Conservation (phyloP, 139 green algal species). For the Tetradesmus lagerheimii region DNA sequence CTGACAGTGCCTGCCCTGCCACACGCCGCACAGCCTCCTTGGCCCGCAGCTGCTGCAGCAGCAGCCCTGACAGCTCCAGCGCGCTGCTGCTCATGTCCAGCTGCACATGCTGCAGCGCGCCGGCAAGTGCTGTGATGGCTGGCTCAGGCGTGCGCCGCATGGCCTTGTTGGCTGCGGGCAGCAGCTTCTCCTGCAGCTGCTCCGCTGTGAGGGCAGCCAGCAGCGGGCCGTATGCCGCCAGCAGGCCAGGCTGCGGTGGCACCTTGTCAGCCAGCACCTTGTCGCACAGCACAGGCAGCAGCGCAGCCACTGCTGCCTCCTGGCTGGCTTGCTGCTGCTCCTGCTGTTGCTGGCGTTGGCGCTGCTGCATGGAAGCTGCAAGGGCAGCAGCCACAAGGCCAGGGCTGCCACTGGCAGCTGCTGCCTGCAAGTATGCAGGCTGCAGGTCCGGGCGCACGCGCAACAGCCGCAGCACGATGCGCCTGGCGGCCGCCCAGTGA, state of each 20-base stretch:
- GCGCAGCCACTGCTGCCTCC: not conserved
- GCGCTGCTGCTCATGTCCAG: conserved; percentile 54
- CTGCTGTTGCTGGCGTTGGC: not conserved
- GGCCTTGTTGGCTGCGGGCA: conserved; percentile 71
- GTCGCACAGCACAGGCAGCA: conserved; percentile 41
- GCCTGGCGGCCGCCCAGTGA: not conserved
- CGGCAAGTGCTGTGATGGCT: conserved; percentile 58
- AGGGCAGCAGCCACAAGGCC: conserved; percentile 55
- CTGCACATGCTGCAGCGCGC: conserved; percentile 56
- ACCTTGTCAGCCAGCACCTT: conserved; percentile 57
- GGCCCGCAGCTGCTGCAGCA: conserved; percentile 73
- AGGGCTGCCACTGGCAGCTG: conserved; percentile 34
- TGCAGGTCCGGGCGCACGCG: conserved; percentile 44
- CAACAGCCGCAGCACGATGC: conserved; percentile 39
- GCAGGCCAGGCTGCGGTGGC: not conserved
- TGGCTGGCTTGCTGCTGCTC: not conserved
- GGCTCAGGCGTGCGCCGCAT: conserved; percentile 82
- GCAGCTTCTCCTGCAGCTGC: conserved; percentile 65
- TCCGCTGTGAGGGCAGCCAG: conserved; percentile 53
- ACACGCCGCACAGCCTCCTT: conserved; percentile 64
- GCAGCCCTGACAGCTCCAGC: conserved; percentile 64
- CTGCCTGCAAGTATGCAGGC: conserved; percentile 55
- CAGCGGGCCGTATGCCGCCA: conserved; percentile 65
- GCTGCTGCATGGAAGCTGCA: not conserved
- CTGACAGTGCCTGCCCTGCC: conserved; percentile 56